Evolutionary conservation across 768 basidiomycete genomes (phyloP), one percentile per base, ranked within the genome.

Genomic region (Tylopilus vinaceipallidus): DNA sequence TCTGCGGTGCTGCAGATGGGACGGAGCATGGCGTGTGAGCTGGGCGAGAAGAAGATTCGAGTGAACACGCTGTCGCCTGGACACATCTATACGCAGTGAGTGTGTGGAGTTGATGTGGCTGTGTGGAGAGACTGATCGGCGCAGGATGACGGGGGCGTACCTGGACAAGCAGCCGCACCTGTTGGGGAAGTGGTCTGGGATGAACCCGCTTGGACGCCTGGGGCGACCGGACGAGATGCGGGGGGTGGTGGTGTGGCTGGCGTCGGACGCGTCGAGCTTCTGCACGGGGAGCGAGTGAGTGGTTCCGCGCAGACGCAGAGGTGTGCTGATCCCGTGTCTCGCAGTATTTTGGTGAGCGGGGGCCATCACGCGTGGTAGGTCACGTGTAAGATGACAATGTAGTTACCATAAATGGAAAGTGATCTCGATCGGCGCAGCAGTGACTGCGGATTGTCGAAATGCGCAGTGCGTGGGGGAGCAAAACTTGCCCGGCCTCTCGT

Each of bases 261-360:
- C 86, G 23, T 82, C 80, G 54, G 86, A 88, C 50, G 86, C 88
- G 40, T 86, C 84, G 4, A 85, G 79, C 26, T 90, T 84, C 63
- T 88, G 85, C 60, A 90, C 88, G 0, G 86, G 87, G 1, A 88
- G 86, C 84, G 87, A 89, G 86, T 89, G 59, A 45, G 86, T 81
- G 3, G 9, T 1, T 14, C 11, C 34, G 32, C 14, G 9, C 14
- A 29, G 7, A 10, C 11, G 7, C 6, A 8, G 7, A 13, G 7
- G 32, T 32, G 32, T 12, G 40, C 41, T 44, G 35, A 32, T 27
- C 37, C n/a, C n/a, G n/a, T n/a, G 20, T 33, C 0, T 14, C 1
- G 19, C 37, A 67, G 66, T 16, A 68, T 68, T 41, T 17, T 68
- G 20, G 66, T 68, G 44, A 66, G 60, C 11, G 67, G 68, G 0